Conservation (phyloP, 805 yeast species). For the Myxozyma lipomycoides region DNA sequence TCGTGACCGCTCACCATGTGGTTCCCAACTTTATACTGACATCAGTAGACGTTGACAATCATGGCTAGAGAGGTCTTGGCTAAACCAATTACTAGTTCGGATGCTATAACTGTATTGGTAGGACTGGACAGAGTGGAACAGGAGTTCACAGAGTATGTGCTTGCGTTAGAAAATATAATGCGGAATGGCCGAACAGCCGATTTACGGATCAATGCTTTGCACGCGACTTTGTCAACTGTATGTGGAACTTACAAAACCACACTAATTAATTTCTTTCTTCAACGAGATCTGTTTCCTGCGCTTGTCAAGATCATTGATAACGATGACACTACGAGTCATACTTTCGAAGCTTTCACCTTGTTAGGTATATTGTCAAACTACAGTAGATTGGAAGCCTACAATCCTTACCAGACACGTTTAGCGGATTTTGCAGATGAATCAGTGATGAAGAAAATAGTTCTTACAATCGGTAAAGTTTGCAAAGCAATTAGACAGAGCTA, state of each 20-base stretch:
- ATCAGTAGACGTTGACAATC: constrained; percentile 27
- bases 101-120: constrained; percentile 36
- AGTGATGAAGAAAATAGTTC: constrained; percentile 35
- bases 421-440: constrained; percentile 41
- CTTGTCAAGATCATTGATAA: constrained; percentile 36
- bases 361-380: constrained; percentile 40
- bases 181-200: constrained; percentile 20
- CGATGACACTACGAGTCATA: constrained; percentile 28
- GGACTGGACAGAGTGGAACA: constrained; percentile 38
- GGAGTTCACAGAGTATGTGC: constrained; percentile 30
- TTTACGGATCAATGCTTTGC: constrained; percentile 32
- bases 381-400: constrained; percentile 38
- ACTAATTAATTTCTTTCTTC: constrained; percentile 36
- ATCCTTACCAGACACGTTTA: constrained; percentile 39
- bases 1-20: constrained; percentile 4
- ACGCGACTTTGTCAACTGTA: constrained; percentile 34
- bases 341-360: constrained; percentile 38
- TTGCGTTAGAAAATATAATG: constrained; percentile 32
- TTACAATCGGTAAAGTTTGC: constrained; percentile 15
- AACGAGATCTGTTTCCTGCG: constrained; percentile 40
- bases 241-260: constrained; percentile 37
- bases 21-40: too few species aligned
- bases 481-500: constrained; percentile 14
- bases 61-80: constrained; percentile 33
- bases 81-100: constrained; percentile 34